phyloP scores from a whole-genome alignment of 805 yeast species.

The Yamadazyma ubonensis region DNA sequence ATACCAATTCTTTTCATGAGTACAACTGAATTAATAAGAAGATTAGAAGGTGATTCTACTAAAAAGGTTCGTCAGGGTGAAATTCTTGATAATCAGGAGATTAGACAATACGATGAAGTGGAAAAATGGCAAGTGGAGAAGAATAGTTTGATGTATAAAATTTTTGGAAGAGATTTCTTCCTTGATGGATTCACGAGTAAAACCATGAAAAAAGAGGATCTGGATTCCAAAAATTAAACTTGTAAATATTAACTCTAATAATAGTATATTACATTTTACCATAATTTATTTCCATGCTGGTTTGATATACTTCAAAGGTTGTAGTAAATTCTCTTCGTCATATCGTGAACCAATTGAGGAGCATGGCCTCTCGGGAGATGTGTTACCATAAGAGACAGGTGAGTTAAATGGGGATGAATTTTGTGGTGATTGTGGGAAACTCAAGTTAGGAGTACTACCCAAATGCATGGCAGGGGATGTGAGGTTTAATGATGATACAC shows the following conservation, averaged over 20 bases:
- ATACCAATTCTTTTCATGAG: conserved; percentile 37
- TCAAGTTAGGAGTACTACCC: conserved; percentile 10
- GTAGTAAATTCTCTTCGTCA: conserved; percentile 31
- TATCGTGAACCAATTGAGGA: conserved; percentile 36
- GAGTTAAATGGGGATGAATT: conserved; percentile 9
- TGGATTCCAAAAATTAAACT: neutral
- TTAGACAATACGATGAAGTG: conserved; percentile 36
- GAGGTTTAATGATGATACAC: conserved; percentile 8
- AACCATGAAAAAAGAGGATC: conserved; percentile 25
- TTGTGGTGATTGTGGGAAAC: conserved; percentile 7
- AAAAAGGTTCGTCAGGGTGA: conserved; percentile 43
- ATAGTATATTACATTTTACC: conserved; percentile 4
- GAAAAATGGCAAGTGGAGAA: conserved; percentile 43
- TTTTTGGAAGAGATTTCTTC: conserved; percentile 43
- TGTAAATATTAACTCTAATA: conserved; percentile 5
- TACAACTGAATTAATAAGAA: conserved; percentile 32
- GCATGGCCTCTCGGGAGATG: conserved; percentile 35
- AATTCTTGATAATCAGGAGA: conserved; percentile 28
- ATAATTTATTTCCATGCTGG: conserved; percentile 20
- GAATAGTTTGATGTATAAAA: conserved; percentile 34
- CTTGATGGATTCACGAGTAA: conserved; percentile 45
- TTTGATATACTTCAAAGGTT: conserved; percentile 18
- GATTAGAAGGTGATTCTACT: conserved; percentile 41
- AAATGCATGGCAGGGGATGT: conserved; percentile 9
- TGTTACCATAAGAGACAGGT: conserved; percentile 14